Evolutionary conservation across 202 grass and related monocot genomes (phyloP).

Genomic region (Sporobolus alterniflorus): DNA sequence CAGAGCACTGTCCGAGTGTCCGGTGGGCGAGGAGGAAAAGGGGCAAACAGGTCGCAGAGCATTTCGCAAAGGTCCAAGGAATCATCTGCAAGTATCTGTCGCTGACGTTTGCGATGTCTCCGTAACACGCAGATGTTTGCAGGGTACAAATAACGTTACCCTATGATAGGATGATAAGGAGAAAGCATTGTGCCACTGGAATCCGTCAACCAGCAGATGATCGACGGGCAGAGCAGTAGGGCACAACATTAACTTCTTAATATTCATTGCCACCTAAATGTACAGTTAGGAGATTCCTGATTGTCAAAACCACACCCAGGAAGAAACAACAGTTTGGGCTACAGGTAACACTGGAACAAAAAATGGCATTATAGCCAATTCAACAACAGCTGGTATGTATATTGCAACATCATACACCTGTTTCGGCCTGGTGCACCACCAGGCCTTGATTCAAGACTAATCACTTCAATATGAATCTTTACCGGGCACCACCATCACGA

Average conservation of each 20-base stretch:
- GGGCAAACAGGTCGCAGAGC: not conserved
- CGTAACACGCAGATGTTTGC: not conserved
- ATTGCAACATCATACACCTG: not conserved
- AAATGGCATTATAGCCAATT: not conserved
- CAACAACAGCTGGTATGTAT: constrained; percentile 36
- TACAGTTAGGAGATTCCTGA: constrained; percentile 2
- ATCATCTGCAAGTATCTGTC: not conserved
- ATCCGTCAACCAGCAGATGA: not conserved
- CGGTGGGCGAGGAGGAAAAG: not conserved
- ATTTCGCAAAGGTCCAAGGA: not conserved
- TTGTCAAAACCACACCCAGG: not conserved
- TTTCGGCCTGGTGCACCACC: not conserved
- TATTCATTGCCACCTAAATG: constrained; percentile 26
- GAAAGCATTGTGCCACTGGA: not conserved
- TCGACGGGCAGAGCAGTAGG: not conserved
- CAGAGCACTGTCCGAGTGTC: no score
- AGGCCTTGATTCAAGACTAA: not conserved
- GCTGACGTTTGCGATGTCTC: not conserved
- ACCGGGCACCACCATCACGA: constrained; percentile 3
- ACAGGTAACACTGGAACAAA: constrained; percentile 21
- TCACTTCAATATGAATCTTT: constrained; percentile 1
- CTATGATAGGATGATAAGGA: not conserved
- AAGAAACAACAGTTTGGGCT: not conserved
- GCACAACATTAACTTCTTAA: not conserved
- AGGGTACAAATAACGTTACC: not conserved